A percentile compares a stretch with the other conserved stretches of the same genome.
Conservation (phyloP, 2,329 filamentous ascomycete species). For the Microdochium trichocladiopsis region DNA sequence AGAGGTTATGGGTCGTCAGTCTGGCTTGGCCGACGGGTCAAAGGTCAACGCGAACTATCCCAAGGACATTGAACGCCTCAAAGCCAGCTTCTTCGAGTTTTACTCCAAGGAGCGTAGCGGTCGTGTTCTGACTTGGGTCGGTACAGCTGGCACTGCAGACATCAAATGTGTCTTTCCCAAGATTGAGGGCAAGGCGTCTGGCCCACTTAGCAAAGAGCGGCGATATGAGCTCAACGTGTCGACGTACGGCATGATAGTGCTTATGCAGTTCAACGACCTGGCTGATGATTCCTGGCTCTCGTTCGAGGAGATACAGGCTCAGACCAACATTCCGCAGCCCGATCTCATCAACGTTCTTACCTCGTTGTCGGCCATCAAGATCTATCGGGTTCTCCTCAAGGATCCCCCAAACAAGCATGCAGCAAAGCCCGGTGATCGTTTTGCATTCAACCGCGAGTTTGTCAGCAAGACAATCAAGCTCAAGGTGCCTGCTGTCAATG, state of each 20-base stretch:
- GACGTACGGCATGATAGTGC: constrained; percentile 85
- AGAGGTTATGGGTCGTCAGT: constrained; percentile 67
- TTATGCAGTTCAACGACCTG: constrained; percentile 84
- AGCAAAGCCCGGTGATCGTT: constrained; percentile 69
- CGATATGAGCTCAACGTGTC: constrained; percentile 88
- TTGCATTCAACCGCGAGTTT: constrained; percentile 78
- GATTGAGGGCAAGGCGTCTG: constrained; percentile 62
- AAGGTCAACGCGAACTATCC: constrained; percentile 63
- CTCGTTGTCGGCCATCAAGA: constrained; percentile 74
- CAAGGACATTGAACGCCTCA: constrained; percentile 63
- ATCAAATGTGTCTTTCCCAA: constrained; percentile 73
- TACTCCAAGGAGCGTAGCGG: constrained; percentile 86
- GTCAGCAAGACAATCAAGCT: constrained; percentile 78
- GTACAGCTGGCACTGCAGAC: constrained; percentile 70
- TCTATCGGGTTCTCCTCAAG: constrained; percentile 69
- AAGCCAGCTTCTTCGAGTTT: constrained; percentile 80
- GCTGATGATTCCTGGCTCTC: constrained; percentile 39
- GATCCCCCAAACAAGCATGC: constrained; percentile 67
- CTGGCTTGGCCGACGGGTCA: constrained; percentile 39
- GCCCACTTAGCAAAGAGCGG: constrained; percentile 52
- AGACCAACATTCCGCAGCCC: constrained; percentile 67
- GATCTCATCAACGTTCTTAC: constrained; percentile 76
- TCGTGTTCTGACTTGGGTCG: constrained; percentile 78
- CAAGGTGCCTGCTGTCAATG: constrained; percentile 79
- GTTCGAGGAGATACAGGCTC: constrained; percentile 74